A percentile compares a stretch with the other conserved stretches of the same genome.
Evolutionary conservation across 371 early-diverging fungal genomes (phyloP).

Genomic region (Globomyces sp.): DNA sequence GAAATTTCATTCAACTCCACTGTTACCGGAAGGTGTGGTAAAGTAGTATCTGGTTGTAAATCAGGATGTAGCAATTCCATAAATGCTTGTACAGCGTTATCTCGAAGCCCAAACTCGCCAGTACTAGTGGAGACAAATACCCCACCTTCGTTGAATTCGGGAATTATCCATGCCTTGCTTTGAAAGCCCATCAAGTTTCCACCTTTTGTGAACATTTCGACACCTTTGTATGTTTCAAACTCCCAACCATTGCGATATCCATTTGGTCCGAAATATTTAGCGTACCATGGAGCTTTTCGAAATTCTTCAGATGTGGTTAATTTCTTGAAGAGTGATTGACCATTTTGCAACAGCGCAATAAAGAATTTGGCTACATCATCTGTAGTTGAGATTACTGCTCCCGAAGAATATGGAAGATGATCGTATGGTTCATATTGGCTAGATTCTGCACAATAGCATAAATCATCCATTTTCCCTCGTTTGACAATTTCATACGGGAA

Average conservation of each 20-base stretch:
- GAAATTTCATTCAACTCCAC: too few species aligned
- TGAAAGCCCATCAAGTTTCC: constrained; percentile 1
- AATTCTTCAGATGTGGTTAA: not conserved
- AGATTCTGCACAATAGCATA: not conserved
- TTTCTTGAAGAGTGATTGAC: not conserved
- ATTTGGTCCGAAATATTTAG: not conserved
- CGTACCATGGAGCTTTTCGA: not conserved
- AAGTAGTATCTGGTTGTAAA: too few species aligned
- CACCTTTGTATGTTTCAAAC: not conserved
- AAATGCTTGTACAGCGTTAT: too few species aligned
- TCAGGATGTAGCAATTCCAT: too few species aligned
- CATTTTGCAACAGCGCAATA: not conserved
- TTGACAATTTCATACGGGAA: not conserved
- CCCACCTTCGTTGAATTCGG: not conserved
- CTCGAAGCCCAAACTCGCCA: too few species aligned
- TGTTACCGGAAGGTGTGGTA: too few species aligned
- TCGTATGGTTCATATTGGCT: not conserved
- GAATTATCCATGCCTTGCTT: not conserved
- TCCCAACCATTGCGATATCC: constrained; percentile 3
- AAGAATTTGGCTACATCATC: constrained; percentile 9
- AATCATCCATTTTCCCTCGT: not conserved
- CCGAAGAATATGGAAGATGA: not conserved
- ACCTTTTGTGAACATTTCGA: not conserved
- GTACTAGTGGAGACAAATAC: not conserved
- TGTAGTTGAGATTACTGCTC: not conserved